Evolutionary conservation across 2,329 filamentous ascomycete genomes (phyloP).

Genomic region (Fusarium liriodendri): DNA sequence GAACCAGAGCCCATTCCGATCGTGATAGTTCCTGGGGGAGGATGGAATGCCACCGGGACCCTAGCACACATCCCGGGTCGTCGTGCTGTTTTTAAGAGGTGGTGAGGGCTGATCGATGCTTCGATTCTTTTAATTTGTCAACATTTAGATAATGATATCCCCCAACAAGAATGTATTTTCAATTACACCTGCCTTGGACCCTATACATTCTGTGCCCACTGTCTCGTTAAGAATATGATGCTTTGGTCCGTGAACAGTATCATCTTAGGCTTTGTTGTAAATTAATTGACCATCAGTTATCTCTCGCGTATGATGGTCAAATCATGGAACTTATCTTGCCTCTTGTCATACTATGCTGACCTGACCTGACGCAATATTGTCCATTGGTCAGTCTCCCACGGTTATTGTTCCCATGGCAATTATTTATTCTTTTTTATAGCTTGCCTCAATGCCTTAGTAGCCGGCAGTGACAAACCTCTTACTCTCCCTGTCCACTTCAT

Average conservation of each 20-base stretch:
- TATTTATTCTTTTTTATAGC: background rate
- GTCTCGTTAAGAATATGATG: background rate
- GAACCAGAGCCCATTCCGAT: background rate
- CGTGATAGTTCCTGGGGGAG: background rate
- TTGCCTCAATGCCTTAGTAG: background rate
- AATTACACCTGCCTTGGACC: background rate
- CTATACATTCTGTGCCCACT: background rate
- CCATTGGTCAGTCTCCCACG: background rate
- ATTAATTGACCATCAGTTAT: background rate
- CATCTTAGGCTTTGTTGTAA: background rate
- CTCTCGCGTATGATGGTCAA: background rate
- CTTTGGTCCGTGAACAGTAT: background rate
- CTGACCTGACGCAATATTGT: background rate
- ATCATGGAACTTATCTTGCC: background rate
- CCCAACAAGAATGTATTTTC: background rate
- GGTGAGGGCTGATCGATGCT: background rate
- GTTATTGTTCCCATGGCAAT: background rate
- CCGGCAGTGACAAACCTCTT: background rate
- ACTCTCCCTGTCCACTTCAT: background rate
- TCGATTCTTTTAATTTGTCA: background rate
- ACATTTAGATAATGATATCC: background rate
- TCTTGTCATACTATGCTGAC: background rate
- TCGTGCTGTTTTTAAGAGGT: conserved; percentile 20
- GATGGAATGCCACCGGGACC: conserved; percentile 1
- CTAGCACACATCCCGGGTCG: background rate